These are phyloP conservation scores for Arachis hypogaea DNA, from an alignment of 306 rosid species.

Conservation along the genomic window DNA sequence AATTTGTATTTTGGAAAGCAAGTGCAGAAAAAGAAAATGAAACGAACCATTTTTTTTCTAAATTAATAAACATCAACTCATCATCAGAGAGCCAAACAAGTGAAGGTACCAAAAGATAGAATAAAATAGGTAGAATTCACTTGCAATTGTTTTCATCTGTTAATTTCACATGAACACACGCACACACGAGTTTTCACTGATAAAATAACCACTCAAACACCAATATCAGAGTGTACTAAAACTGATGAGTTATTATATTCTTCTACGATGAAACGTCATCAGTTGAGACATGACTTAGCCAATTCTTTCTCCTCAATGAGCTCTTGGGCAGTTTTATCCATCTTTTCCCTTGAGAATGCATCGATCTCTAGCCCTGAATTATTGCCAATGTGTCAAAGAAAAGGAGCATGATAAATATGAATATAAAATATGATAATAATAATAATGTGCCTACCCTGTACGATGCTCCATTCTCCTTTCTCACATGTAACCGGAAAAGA, in stretches of 20 bases:
- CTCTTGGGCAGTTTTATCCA: conserved; percentile 84
- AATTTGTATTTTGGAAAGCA: too few species aligned
- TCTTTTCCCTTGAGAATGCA: conserved; percentile 68
- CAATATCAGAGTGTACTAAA: too few species aligned
- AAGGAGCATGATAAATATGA: not conserved
- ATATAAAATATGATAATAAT: not conserved
- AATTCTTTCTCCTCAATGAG: conserved; percentile 72
- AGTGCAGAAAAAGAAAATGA: too few species aligned
- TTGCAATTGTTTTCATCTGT: too few species aligned
- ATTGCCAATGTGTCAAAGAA: not conserved
- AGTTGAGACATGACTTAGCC: conserved; percentile 68
- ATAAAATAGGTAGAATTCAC: too few species aligned
- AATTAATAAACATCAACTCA: too few species aligned
- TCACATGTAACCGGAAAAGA: conserved; percentile 93
- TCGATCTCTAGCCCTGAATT: conserved; percentile 74
- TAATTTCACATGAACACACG: too few species aligned
- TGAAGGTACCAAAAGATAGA: too few species aligned
- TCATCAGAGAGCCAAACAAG: too few species aligned
- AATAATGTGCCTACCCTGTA: conserved; percentile 54
- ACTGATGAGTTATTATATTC: conserved; percentile 5
- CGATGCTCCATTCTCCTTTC: conserved; percentile 89
- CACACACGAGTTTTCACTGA: too few species aligned
- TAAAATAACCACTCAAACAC: too few species aligned
- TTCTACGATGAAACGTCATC: conserved; percentile 15
- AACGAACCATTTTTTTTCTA: too few species aligned